Base-by-base conservation (phyloP, 129 eudicot genomes). In the Flaveria trinervia region DNA sequence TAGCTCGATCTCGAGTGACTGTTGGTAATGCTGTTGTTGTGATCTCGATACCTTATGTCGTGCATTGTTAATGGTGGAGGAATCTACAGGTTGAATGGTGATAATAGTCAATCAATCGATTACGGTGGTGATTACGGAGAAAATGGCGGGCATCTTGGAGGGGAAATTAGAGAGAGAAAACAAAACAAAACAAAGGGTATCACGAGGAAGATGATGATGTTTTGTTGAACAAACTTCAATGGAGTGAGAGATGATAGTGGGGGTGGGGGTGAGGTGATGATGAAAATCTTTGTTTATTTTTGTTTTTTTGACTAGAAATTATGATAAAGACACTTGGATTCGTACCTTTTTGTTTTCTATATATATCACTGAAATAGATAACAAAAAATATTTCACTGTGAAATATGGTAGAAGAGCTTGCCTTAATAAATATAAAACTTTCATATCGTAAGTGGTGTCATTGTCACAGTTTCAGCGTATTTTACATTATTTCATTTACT, bases 1-100 rank as follows among this genome's bases (percentile, higher is more conserved):
- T 72, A 73, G 79, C 79, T 80, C 60, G 87, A 73, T 77, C 81
- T 86, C 28, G 81, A 79, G 2, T 30, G 77, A 43, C 41, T 52
- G 15, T 7, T 64, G 54, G 0, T 36, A 36, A 36, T 36, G 41
- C 50, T 79, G 61, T 2, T 62, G 65, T 23, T 74, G 44, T 72
- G 84, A 66, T 81, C 86, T 39, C 82, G 84, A 80, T 77, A 85
- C 20, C 74, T 79, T 78, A 77, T 71, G 77, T 87, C 85, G 62
- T 85, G 88, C 96, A 89, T 89, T 89, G 83, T 83, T 57, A 36
- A 72, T 71, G 73, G 41, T 11, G 16, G 65, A 52, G 16, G 65
- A 52, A 41, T 48, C 46, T 60, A 46, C 36, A 78, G 73, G 44
- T 33, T 51, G 64, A 52, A 73, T 12, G 13, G 64, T 73, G 74